These are phyloP conservation scores for Saccharomyces hybrid DNA, from an alignment of 1,139 yeast species.

Conservation along the genomic window DNA sequence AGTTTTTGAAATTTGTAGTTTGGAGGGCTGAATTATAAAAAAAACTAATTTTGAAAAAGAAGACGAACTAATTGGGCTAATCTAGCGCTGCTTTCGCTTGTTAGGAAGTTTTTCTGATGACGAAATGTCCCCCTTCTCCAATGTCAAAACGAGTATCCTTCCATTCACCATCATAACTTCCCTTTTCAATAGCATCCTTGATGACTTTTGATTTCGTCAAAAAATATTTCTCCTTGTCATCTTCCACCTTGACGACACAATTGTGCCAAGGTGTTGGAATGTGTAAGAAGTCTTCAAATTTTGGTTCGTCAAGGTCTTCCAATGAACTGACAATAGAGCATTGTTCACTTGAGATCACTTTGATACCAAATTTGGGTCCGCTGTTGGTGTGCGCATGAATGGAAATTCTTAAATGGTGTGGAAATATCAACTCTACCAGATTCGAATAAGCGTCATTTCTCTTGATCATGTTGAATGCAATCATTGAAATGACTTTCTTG, in stretches of 20 bases:
- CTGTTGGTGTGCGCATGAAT: slow-evolving; percentile 53
- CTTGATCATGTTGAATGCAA: slow-evolving; percentile 58
- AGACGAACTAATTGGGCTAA: too few relatives aligned
- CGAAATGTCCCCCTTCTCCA: slow-evolving; percentile 33
- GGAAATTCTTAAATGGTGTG: slow-evolving; percentile 51
- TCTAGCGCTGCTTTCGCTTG: too few relatives aligned
- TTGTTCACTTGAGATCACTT: slow-evolving; percentile 39
- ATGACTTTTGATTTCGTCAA: slow-evolving; percentile 33
- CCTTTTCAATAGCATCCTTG: slow-evolving; percentile 32
- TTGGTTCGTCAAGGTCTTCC: slow-evolving; percentile 35
- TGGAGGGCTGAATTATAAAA: too few relatives aligned
- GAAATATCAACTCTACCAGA: slow-evolving; percentile 51
- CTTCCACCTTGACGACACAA: slow-evolving; percentile 41
- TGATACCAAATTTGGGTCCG: slow-evolving; percentile 55
- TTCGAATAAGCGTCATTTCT: slow-evolving; percentile 60
- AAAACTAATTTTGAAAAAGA: too few relatives aligned
- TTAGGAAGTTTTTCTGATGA: too few relatives aligned
- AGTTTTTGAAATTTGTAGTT: too few relatives aligned
- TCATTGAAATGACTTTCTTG: slow-evolving; percentile 44
- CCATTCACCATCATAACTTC: slow-evolving; percentile 32
- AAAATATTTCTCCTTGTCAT: slow-evolving; percentile 20
- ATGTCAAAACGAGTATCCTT: slow-evolving; percentile 22
- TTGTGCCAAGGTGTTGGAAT: slow-evolving; percentile 67
- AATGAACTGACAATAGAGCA: slow-evolving; percentile 38
- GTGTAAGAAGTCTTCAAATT: slow-evolving; percentile 44